phyloP scores from a whole-genome alignment of 306 rosid genomes.

The Elaeagnus macrophylla region DNA sequence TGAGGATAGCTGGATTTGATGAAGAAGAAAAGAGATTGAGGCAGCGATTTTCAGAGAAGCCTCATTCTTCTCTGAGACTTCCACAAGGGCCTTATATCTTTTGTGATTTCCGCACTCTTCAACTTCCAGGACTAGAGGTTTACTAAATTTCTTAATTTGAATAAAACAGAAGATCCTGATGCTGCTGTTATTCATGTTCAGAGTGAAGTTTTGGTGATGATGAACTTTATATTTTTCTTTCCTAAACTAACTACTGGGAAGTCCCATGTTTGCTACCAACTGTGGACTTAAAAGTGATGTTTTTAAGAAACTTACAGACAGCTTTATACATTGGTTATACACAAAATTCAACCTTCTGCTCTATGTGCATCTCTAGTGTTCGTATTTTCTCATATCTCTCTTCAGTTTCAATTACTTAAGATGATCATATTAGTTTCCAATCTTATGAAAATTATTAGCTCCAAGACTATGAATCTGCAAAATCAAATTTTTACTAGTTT shows the following conservation, averaged over 20 bases:
- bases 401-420: background rate
- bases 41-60: constrained; percentile 55
- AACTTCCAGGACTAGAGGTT: constrained; percentile 84
- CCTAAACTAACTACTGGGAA: background rate
- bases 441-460: background rate
- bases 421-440: background rate
- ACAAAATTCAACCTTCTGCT: constrained; percentile 3
- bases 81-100: constrained; percentile 87
- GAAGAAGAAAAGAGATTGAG: constrained; percentile 79
- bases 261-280: background rate
- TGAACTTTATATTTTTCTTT: background rate
- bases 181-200: background rate
- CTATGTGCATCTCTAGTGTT: background rate
- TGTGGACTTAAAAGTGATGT: constrained; percentile 2
- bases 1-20: constrained; percentile 83
- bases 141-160: constrained; percentile 8
- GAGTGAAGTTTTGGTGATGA: background rate
- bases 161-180: background rate
- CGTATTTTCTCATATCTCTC: background rate
- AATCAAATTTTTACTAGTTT: background rate
- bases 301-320: background rate
- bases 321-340: background rate
- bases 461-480: background rate
- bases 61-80: constrained; percentile 42
- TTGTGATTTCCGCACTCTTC: constrained; percentile 65